Evolutionary conservation across 2,329 filamentous ascomycete genomes (phyloP).

Genomic region (Chalaropsis ovoidea): DNA sequence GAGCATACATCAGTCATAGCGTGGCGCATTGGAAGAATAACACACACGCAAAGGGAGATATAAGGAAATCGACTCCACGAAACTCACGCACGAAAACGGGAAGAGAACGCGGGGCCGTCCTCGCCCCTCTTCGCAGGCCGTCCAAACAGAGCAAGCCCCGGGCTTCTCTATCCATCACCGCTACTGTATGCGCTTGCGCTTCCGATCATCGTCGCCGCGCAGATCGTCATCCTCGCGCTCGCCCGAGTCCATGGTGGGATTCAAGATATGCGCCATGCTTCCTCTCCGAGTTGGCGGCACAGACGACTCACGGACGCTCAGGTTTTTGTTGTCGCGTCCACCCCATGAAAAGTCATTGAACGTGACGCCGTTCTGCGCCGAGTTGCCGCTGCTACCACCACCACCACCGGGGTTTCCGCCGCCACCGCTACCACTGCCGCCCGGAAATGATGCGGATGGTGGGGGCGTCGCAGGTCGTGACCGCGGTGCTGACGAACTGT

Average conservation of each 20-base stretch:
- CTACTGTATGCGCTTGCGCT: conserved; percentile 50
- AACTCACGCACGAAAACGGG: too few relatives aligned
- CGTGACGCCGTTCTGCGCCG: conserved; percentile 32
- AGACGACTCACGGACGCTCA: conserved; percentile 46
- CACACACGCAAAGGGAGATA: conserved; percentile 1
- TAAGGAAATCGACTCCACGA: not conserved
- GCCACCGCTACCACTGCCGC: conserved; percentile 33
- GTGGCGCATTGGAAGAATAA: conserved; percentile 10
- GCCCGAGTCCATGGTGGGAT: conserved; percentile 44
- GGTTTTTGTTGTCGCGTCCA: conserved; percentile 40
- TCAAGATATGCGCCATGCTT: conserved; percentile 55
- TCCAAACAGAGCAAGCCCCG: not conserved
- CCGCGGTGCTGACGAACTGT: conserved; percentile 36
- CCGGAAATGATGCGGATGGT: conserved; percentile 37
- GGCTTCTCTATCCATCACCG: not conserved
- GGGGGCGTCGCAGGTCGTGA: conserved; percentile 48
- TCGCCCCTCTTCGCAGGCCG: too few relatives aligned
- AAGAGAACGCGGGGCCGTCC: too few relatives aligned
- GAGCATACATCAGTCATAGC: not conserved
- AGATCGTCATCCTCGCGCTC: conserved; percentile 49
- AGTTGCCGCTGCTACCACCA: conserved; percentile 15
- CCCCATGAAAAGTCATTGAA: conserved; percentile 51
- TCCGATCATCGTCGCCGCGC: conserved; percentile 49
- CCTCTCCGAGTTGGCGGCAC: conserved; percentile 47
- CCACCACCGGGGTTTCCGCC: not conserved